A percentile compares a stretch with the other conserved stretches of the same genome.
These are phyloP conservation scores for Penicillium roqueforti DNA, from an alignment of 495 filamentous ascomycete genomes.

Conservation along the genomic window DNA sequence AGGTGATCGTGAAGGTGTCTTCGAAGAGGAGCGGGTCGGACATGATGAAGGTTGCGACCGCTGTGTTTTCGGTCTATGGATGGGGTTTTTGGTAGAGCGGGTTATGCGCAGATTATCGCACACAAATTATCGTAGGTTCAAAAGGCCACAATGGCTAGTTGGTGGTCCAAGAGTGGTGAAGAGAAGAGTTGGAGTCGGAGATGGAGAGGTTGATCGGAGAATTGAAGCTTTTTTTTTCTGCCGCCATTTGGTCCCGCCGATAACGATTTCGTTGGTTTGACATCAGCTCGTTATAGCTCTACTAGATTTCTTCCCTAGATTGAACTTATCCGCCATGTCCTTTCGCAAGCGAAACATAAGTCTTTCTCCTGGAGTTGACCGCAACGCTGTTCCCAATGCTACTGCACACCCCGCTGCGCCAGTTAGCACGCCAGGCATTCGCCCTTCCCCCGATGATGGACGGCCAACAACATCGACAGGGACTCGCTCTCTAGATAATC, in stretches of 20 bases:
- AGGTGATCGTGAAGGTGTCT: conserved; percentile 80
- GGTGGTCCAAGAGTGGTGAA: conserved; percentile 2
- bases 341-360: conserved; percentile 86
- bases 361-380: conserved; percentile 46
- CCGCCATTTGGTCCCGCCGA: conserved; percentile 29
- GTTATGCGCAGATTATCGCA: not conserved
- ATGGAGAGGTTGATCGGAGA: conserved; percentile 22
- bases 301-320: not conserved
- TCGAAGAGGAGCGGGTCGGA: conserved; percentile 88
- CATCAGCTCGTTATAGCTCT: not conserved
- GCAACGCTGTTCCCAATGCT: conserved; percentile 26
- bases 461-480: conserved; percentile 89
- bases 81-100: not conserved
- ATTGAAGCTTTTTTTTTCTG: conserved; percentile 32
- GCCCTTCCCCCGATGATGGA: conserved; percentile 86
- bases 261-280: conserved; percentile 19
- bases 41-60: conserved; percentile 38
- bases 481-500: conserved; percentile 73
- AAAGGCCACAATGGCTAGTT: not conserved
- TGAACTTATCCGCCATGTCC: conserved; percentile 54
- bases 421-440: conserved; percentile 59
- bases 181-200: conserved; percentile 14
- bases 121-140: not conserved
- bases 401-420: conserved; percentile 32
- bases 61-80: not conserved